phyloP scores from a whole-genome alignment of 1,139 yeast species.

The Debaryomyces singareniensis region DNA sequence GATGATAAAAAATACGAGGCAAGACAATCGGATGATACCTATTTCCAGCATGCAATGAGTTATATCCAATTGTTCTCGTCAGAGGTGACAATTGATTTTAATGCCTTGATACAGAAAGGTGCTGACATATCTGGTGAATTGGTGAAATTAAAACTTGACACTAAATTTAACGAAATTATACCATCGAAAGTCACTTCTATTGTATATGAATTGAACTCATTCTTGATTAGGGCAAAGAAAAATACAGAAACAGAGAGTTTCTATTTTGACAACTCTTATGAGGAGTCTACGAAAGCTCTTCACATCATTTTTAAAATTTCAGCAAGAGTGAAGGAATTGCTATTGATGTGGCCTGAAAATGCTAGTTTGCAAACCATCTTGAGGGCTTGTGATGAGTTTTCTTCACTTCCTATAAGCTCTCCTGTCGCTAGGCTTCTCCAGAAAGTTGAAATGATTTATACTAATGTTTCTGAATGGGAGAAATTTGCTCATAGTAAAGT shows the following conservation, averaged over 20 bases:
- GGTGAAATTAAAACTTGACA: constrained; percentile 12
- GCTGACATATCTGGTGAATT: constrained; percentile 24
- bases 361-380: constrained; percentile 71
- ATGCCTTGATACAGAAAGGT: constrained; percentile 37
- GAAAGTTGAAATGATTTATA: constrained; percentile 81
- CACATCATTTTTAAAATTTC: constrained; percentile 44
- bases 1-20: constrained; percentile 12
- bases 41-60: constrained; percentile 21
- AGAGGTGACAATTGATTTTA: constrained; percentile 11
- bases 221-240: constrained; percentile 24
- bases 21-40: constrained; percentile 22
- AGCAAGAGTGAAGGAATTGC: constrained; percentile 39
- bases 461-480: constrained; percentile 86
- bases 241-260: constrained; percentile 34
- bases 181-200: constrained; percentile 18
- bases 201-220: constrained; percentile 38
- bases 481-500: constrained; percentile 81
- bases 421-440: constrained; percentile 77
- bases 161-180: constrained; percentile 17
- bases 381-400: constrained; percentile 62
- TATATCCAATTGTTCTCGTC: constrained; percentile 24
- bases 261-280: constrained; percentile 58
- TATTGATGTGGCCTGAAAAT: constrained; percentile 90
- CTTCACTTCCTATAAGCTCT: constrained; percentile 53
- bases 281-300: constrained; percentile 59